These are phyloP conservation scores for Brassica carinata DNA, from an alignment of 345 rosid genomes.

Conservation along the genomic window DNA sequence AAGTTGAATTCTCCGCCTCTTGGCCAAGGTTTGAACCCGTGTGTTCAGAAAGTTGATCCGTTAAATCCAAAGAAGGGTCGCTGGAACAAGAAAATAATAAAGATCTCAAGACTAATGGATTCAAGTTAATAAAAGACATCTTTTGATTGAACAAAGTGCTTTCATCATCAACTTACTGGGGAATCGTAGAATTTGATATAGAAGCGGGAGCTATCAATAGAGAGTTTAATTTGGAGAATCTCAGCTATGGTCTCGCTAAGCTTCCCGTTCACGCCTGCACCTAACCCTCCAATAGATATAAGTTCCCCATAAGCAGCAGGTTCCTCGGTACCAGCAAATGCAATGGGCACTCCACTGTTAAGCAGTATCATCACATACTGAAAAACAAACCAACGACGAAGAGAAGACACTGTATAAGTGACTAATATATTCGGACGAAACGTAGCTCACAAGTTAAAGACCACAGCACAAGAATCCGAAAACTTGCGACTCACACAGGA, in stretches of 20 bases:
- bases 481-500: conserved; percentile 5
- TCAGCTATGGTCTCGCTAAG: conserved; percentile 80
- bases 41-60: conserved; percentile 73
- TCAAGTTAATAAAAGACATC: neutral
- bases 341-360: conserved; percentile 83
- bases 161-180: conserved; percentile 44
- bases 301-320: conserved; percentile 93
- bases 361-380: conserved; percentile 93
- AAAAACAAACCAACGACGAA: neutral
- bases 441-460: conserved; percentile 9
- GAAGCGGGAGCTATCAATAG: conserved; percentile 78
- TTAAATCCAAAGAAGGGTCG: conserved; percentile 72
- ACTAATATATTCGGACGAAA: neutral
- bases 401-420: neutral
- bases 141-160: neutral
- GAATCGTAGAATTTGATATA: conserved; percentile 85
- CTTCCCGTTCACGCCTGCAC: conserved; percentile 68
- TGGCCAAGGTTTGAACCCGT: neutral
- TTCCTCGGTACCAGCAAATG: conserved; percentile 84
- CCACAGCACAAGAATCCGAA: conserved; percentile 7
- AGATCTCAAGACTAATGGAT: neutral
- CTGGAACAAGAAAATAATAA: conserved; percentile 32
- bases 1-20: conserved; percentile 2
- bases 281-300: conserved; percentile 85
- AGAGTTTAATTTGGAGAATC: conserved; percentile 81